Evolutionary conservation across 2,329 filamentous ascomycete species (phyloP).

Genomic region (Penicillium sp.): DNA sequence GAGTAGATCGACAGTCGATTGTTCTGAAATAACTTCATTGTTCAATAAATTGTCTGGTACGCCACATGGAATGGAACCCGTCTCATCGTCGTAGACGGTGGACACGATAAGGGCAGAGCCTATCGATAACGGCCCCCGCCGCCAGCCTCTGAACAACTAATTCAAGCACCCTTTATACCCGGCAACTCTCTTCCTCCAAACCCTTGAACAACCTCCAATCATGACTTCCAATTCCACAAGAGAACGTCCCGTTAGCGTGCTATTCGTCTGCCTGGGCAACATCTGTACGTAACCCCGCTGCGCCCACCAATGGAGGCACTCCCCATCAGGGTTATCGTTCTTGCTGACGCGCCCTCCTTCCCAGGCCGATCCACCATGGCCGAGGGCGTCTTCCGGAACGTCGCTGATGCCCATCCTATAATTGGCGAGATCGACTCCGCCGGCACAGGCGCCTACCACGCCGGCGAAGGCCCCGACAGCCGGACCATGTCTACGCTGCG

Average conservation of each 20-base stretch:
- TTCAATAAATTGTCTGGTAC: too few relatives aligned
- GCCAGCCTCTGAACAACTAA: background rate
- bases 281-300: conserved; percentile 63
- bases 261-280: conserved; percentile 97
- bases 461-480: conserved; percentile 72
- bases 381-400: conserved; percentile 82
- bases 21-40: too few relatives aligned
- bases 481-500: conserved; percentile 80
- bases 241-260: conserved; percentile 61
- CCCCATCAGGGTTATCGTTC: background rate
- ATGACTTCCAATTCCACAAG: conserved; percentile 23
- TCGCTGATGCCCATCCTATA: conserved; percentile 60
- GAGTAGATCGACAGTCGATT: too few relatives aligned
- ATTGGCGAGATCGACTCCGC: conserved; percentile 79
- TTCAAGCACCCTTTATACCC: background rate
- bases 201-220: background rate
- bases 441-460: conserved; percentile 87
- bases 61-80: too few relatives aligned
- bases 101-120: background rate
- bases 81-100: background rate
- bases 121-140: background rate
- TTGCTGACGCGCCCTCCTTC: conserved; percentile 5
- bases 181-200: background rate
- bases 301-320: background rate
- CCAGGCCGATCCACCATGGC: conserved; percentile 85